Evolutionary conservation across 1,284 basidiomycete genomes (phyloP).

Genomic region (Golubevia pallescens): DNA sequence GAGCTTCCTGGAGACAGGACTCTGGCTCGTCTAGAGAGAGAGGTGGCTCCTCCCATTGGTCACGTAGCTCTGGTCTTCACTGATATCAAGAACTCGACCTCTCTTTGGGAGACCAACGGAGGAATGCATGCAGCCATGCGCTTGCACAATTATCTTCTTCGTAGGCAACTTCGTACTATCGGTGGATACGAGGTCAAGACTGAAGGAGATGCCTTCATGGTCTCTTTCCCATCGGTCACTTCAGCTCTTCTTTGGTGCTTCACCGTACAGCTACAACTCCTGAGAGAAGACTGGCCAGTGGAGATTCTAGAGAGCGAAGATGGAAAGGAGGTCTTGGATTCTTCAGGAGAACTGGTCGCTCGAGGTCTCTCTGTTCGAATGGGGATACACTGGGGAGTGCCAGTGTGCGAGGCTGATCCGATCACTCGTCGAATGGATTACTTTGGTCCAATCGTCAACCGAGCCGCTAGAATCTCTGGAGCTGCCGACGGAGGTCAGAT

Average conservation of each 20-base stretch:
- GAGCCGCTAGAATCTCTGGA: slow-evolving; percentile 83
- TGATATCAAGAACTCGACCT: slow-evolving; percentile 96
- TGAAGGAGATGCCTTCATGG: slow-evolving; percentile 99
- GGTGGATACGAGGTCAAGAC: slow-evolving; percentile 99
- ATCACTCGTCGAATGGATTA: slow-evolving; percentile 97
- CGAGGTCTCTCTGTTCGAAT: slow-evolving; percentile 93
- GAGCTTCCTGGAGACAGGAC: slow-evolving; percentile 58
- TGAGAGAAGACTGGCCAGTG: slow-evolving; percentile 88
- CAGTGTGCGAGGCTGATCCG: slow-evolving; percentile 90
- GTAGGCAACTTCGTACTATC: slow-evolving; percentile 84
- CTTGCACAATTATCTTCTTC: slow-evolving; percentile 85
- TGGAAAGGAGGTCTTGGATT: slow-evolving; percentile 80
- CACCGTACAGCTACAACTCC: slow-evolving; percentile 82
- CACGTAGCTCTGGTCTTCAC: slow-evolving; percentile 95
- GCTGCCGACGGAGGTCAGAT: slow-evolving; percentile 92
- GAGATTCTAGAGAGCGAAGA: slow-evolving; percentile 93
- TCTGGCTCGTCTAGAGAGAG: slow-evolving; percentile 72
- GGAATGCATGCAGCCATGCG: slow-evolving; percentile 96
- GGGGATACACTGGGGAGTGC: slow-evolving; percentile 93
- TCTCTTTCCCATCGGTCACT: slow-evolving; percentile 88
- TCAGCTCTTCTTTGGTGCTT: slow-evolving; percentile 91
- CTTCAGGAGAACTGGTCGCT: slow-evolving; percentile 75
- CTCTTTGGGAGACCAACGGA: slow-evolving; percentile 94
- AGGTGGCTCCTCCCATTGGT: slow-evolving; percentile 85
- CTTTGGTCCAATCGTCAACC: slow-evolving; percentile 91